Conservation (phyloP, 345 rosid species). For the Fremontodendron californicum region DNA sequence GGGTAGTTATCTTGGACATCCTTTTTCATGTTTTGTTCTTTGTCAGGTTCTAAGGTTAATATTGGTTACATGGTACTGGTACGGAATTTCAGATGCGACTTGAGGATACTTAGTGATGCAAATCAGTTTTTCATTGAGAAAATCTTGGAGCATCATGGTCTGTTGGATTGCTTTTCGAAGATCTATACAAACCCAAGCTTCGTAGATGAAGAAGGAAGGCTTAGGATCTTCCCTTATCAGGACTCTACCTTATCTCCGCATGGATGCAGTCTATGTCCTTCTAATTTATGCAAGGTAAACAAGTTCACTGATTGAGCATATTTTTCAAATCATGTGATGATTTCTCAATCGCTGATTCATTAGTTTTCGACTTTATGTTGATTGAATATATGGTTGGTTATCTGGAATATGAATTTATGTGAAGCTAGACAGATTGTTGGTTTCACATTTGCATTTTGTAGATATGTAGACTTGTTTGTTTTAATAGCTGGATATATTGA, state of each 20-base stretch:
- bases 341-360: not conserved
- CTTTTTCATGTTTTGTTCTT: not conserved
- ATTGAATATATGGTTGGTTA: constrained; percentile 1
- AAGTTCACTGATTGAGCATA: not conserved
- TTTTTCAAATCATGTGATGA: not conserved
- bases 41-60: constrained; percentile 12
- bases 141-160: constrained; percentile 58
- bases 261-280: constrained; percentile 59
- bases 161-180: constrained; percentile 62
- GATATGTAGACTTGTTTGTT: not conserved
- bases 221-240: constrained; percentile 60
- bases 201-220: constrained; percentile 49
- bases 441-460: not conserved
- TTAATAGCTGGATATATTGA: not conserved
- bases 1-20: constrained; percentile 39
- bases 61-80: constrained; percentile 8
- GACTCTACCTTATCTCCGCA: constrained; percentile 39
- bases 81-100: constrained; percentile 52
- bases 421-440: not conserved
- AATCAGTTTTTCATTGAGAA: constrained; percentile 73
- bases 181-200: constrained; percentile 53
- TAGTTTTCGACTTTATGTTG: not conserved
- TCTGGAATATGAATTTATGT: not conserved
- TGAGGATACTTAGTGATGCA: constrained; percentile 80
- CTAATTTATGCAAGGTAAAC: constrained; percentile 75